phyloP scores from a whole-genome alignment of 2,329 filamentous ascomycete species.

The Moelleriella libera region DNA sequence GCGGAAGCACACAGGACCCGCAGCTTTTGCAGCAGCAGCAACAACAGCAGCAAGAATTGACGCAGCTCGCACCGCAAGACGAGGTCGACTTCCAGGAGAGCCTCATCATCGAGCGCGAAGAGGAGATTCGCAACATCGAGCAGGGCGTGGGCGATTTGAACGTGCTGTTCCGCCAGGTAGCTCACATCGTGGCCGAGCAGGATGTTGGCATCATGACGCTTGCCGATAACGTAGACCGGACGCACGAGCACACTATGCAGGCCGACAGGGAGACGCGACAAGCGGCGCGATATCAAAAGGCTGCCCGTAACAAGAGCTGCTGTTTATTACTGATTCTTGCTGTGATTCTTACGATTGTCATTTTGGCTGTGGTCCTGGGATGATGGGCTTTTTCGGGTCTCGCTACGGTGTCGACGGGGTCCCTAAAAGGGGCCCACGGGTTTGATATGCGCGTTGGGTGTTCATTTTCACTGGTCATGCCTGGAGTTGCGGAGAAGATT shows the following conservation, averaged over 20 bases:
- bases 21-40: conserved; percentile 29
- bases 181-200: conserved; percentile 90
- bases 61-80: conserved; percentile 74
- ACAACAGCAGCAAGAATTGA: conserved; percentile 55
- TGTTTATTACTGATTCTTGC: conserved; percentile 80
- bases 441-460: too few relatives aligned
- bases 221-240: conserved; percentile 73
- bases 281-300: conserved; percentile 87
- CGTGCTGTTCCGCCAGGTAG: conserved; percentile 94
- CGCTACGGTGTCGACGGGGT: too few relatives aligned
- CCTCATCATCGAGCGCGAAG: conserved; percentile 88
- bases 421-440: too few relatives aligned
- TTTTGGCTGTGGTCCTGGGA: conserved; percentile 73
- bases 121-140: conserved; percentile 95
- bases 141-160: conserved; percentile 92
- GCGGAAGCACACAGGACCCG: conserved; percentile 15
- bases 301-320: conserved; percentile 86
- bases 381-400: conserved; percentile 17
- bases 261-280: conserved; percentile 76
- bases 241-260: conserved; percentile 66
- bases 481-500: not conserved
- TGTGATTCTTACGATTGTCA: conserved; percentile 77
- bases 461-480: not conserved
- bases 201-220: conserved; percentile 79
- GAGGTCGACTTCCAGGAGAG: conserved; percentile 97